Evolutionary conservation across 345 rosid genomes (phyloP).

Genomic region (Excoecaria agallocha): DNA sequence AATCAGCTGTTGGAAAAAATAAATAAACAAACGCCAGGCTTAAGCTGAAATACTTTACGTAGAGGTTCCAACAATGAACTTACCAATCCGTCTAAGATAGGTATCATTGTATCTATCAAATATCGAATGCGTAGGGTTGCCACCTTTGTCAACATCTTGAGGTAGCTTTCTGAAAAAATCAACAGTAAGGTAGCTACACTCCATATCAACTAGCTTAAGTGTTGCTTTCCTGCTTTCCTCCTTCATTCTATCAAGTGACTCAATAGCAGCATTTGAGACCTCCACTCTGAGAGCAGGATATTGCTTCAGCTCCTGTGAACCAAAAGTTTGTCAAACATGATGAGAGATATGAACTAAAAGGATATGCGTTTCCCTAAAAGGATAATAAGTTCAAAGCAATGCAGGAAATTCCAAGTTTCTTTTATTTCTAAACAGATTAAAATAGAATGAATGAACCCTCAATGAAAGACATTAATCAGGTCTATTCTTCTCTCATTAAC

Average conservation of each 20-base stretch:
- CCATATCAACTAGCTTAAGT: conserved; percentile 94
- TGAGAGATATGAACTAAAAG: background rate
- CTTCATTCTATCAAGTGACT: conserved; percentile 89
- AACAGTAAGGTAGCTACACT: conserved; percentile 84
- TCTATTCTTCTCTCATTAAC: background rate
- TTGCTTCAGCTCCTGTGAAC: conserved; percentile 85
- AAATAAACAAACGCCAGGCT: background rate
- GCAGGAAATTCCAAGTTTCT: background rate
- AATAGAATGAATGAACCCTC: background rate
- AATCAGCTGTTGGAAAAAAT: background rate
- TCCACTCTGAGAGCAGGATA: conserved; percentile 94
- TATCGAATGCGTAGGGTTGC: conserved; percentile 91
- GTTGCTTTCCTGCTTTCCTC: conserved; percentile 89
- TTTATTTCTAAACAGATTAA: background rate
- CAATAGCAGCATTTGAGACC: conserved; percentile 84
- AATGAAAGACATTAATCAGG: background rate
- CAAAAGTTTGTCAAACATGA: conserved; percentile 13
- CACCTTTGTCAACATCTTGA: conserved; percentile 96
- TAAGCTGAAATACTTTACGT: background rate
- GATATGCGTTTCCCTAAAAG: background rate
- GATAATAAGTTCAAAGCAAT: no score
- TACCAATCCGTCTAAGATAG: conserved; percentile 92
- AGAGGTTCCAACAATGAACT: conserved; percentile 21
- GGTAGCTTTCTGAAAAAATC: conserved; percentile 99
- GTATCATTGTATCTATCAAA: conserved; percentile 92